Evolutionary conservation across 2,329 filamentous ascomycete species (phyloP).

Genomic region (Epichloe hybrida): DNA sequence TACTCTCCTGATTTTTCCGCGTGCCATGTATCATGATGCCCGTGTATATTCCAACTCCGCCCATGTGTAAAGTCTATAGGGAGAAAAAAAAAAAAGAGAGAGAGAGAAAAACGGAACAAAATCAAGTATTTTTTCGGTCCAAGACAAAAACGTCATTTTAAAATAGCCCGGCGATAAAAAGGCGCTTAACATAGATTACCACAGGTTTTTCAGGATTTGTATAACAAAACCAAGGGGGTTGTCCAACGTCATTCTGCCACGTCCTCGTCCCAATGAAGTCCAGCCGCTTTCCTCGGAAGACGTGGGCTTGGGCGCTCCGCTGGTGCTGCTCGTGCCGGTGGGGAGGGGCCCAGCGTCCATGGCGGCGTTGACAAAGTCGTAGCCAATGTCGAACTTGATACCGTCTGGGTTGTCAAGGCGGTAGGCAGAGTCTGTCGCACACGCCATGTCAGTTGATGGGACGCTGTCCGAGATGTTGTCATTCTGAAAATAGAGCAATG

Average conservation of each 20-base stretch:
- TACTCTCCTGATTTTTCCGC: neutral
- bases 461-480: neutral
- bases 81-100: neutral
- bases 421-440: constrained; percentile 3
- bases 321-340: neutral
- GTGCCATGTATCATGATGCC: neutral
- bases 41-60: neutral
- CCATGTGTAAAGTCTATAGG: neutral
- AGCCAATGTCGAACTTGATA: constrained; percentile 10
- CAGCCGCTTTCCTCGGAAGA: constrained; percentile 1
- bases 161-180: too few species aligned
- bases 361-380: constrained; percentile 12
- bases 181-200: neutral
- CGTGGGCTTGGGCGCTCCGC: neutral
- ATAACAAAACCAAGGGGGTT: constrained; percentile 1
- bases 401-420: constrained; percentile 12
- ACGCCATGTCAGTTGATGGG: neutral
- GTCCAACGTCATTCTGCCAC: constrained; percentile 1
- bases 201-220: neutral
- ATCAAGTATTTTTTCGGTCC: neutral
- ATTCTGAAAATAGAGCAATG: neutral
- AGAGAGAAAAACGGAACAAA: neutral
- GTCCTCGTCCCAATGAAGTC: neutral
- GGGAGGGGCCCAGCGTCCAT: constrained; percentile 3
- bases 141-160: too few species aligned